These are phyloP conservation scores for Penicillium sp. DNA, from an alignment of 2,329 filamentous ascomycete genomes.

Conservation along the genomic window DNA sequence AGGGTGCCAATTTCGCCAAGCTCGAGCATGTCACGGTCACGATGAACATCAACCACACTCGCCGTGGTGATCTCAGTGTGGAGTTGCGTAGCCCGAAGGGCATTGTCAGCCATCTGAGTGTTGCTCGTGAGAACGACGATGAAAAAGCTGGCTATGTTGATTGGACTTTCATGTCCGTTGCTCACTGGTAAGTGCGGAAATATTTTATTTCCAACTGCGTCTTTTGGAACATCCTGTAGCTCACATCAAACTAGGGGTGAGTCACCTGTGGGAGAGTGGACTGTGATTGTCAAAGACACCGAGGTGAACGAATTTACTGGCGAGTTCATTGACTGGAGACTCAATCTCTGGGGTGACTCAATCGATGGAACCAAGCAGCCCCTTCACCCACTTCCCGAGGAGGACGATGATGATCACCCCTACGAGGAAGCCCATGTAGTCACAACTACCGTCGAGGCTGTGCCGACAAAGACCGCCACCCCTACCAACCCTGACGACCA, in stretches of 20 bases:
- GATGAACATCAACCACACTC: conserved; percentile 91
- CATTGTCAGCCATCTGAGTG: conserved; percentile 82
- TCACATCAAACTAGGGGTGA: conserved; percentile 73
- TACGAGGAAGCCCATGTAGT: conserved; percentile 66
- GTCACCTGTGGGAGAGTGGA: conserved; percentile 86
- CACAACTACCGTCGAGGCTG: conserved; percentile 66
- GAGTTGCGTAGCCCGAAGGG: conserved; percentile 86
- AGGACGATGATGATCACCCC: conserved; percentile 83
- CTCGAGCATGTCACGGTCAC: conserved; percentile 96
- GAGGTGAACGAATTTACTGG: conserved; percentile 77
- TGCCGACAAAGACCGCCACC: conserved; percentile 53
- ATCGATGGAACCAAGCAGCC: conserved; percentile 76
- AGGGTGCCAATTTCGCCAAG: conserved; percentile 79
- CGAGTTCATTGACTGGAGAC: conserved; percentile 85
- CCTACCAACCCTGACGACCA: conserved; percentile 65
- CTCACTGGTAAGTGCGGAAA: conserved; percentile 74
- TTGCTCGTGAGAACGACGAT: conserved; percentile 72
- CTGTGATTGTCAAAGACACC: conserved; percentile 85
- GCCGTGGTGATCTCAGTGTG: conserved; percentile 88
- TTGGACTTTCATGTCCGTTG: conserved; percentile 99
- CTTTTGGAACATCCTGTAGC: conserved; percentile 1
- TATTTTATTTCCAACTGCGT: neutral
- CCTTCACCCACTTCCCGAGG: conserved; percentile 79
- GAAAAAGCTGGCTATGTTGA: conserved; percentile 76
- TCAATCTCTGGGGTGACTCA: conserved; percentile 91